Conservation (phyloP, 768 basidiomycete genomes). For the Hydnomerulius pinastri region DNA sequence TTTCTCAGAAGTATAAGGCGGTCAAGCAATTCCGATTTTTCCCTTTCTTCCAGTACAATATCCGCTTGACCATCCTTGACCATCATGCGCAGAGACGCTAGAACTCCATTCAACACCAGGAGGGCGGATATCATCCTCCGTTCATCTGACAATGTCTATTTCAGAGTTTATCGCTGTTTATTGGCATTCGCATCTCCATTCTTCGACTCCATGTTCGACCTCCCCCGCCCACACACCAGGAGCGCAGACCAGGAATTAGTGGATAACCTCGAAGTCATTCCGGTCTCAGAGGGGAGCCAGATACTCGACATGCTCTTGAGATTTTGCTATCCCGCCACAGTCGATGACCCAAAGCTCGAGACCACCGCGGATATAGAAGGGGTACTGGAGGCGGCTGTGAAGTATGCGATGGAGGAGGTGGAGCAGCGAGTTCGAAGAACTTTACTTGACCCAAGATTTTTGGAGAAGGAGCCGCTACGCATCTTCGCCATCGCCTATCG, state of each 20-base stretch:
- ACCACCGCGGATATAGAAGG: constrained; percentile 18
- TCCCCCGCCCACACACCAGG: constrained; percentile 22
- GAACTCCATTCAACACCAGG: constrained; percentile 46
- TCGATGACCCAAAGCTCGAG: constrained; percentile 23
- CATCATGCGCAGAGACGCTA: constrained; percentile 23
- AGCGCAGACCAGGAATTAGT: constrained; percentile 13
- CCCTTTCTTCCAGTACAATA: background rate
- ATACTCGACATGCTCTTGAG: constrained; percentile 33
- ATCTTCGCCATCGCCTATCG: constrained; percentile 37
- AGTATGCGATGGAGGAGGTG: constrained; percentile 33
- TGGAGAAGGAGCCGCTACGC: constrained; percentile 29
- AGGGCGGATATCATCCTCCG: constrained; percentile 53
- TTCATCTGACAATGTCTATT: constrained; percentile 45
- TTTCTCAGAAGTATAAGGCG: background rate
- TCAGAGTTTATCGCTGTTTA: constrained; percentile 26
- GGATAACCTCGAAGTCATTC: constrained; percentile 25
- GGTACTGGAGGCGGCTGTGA: constrained; percentile 31
- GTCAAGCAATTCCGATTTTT: background rate
- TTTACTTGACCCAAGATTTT: constrained; percentile 27
- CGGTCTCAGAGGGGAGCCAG: constrained; percentile 29
- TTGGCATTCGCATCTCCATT: constrained; percentile 31
- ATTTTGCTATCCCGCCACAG: constrained; percentile 36
- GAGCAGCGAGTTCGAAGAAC: constrained; percentile 22
- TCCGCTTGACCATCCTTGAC: background rate
- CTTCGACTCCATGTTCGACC: constrained; percentile 34